A percentile compares a stretch with the other conserved stretches of the same genome.
Evolutionary conservation across 257 asterid species (phyloP).

Genomic region (Fraxinus excelsior): DNA sequence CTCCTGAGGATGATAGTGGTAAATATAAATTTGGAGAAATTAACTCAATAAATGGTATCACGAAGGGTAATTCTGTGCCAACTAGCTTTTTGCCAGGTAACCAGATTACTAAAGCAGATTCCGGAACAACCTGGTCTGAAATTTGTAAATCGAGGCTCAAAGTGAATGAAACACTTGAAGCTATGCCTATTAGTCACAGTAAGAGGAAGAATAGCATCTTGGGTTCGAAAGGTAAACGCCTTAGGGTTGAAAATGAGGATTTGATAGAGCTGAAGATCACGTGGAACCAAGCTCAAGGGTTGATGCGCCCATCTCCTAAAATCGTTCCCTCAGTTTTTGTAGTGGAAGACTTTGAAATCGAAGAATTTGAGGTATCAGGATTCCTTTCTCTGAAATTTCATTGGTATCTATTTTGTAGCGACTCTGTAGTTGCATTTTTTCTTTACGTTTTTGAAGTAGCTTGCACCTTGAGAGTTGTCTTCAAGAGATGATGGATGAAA

Average conservation of each 20-base stretch:
- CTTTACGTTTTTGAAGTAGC: slow-evolving; percentile 11
- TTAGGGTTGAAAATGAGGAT: slow-evolving; percentile 58
- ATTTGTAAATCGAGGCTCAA: slow-evolving; percentile 31
- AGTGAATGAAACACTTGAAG: slow-evolving; percentile 49
- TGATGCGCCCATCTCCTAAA: slow-evolving; percentile 72
- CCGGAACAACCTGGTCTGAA: slow-evolving; percentile 36
- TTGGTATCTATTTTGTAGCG: not conserved
- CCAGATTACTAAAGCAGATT: slow-evolving; percentile 39
- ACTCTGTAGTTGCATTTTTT: not conserved
- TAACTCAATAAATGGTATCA: slow-evolving; percentile 30
- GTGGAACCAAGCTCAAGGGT: slow-evolving; percentile 77
- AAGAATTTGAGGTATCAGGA: slow-evolving; percentile 83
- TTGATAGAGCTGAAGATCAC: slow-evolving; percentile 70
- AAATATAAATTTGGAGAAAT: slow-evolving; percentile 43
- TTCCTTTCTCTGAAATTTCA: slow-evolving; percentile 16
- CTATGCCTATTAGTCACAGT: slow-evolving; percentile 34
- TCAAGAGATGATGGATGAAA: slow-evolving; percentile 12
- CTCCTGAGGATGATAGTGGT: slow-evolving; percentile 43
- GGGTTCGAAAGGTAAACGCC: slow-evolving; percentile 64
- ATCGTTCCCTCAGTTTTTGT: slow-evolving; percentile 50
- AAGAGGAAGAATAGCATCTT: slow-evolving; percentile 69
- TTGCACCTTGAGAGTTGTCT: not conserved
- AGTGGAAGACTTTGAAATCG: slow-evolving; percentile 78
- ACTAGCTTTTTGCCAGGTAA: slow-evolving; percentile 27
- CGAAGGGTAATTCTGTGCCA: slow-evolving; percentile 40